Evolutionary conservation across 768 basidiomycete species (phyloP), one percentile per base, ranked within the genome.

Genomic region (Tylopilus vinaceipallidus): DNA sequence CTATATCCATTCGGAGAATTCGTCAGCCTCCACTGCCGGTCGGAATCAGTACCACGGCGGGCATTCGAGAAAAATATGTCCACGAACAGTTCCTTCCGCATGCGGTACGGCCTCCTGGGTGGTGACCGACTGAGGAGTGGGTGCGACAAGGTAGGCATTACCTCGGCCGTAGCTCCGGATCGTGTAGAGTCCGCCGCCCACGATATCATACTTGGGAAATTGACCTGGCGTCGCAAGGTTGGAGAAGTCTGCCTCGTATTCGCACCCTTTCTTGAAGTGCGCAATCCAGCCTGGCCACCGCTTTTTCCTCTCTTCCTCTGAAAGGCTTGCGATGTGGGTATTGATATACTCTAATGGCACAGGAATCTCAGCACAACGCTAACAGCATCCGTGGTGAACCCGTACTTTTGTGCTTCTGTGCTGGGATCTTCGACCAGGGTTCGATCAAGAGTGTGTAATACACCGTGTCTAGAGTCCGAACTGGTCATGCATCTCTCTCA

Each of bases 291-390:
- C n/a, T 0, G 14, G 16, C 49, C 37, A 49, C 37, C 38, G 38
- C 5, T 1, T 7, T 7, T 13, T n/a, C 37, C 46, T 49, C 12
- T 49, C 37, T 2, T 22, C 38, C 4, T 33, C 6, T 7, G 45
- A 1, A 19, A 50, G 50, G 5, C 26, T 40, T 12, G 10, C 23
- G 1, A 50, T 50, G 12, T 27, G 39, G 8, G 0, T 34, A 47
- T 50, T 50, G 24, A 50, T 49, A 6, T 49, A 49, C 0, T n/a
- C 46, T 50, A 22, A 23, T 27, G 11, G 19, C 13, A 17, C n/a
- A 33, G 30, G 13, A 24, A 33, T 20, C 7, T 32, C 11, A 27
- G 30, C 2, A 14, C 3, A 22, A 16, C 19, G 12, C 5, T 23
- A 4, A n/a, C 14, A 23, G 11, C 19, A 39, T 2, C 7, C 7